A percentile compares a stretch with the other conserved stretches of the same genome.
Evolutionary conservation across 192 early-diverging fungal genomes (phyloP).

Genomic region (Podila verticillata): DNA sequence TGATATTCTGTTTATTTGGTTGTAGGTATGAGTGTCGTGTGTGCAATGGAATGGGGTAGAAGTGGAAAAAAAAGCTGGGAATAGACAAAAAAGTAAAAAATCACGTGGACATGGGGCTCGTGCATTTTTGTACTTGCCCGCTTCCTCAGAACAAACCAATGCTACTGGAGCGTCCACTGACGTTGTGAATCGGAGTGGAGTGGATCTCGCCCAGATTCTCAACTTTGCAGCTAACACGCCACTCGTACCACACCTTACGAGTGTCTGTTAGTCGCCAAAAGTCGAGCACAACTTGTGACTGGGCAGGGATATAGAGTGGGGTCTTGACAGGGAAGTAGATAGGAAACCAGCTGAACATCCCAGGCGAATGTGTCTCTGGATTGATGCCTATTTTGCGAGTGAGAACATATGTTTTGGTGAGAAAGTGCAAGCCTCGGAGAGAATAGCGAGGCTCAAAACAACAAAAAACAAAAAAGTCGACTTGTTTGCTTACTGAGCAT

Average conservation of each 20-base stretch:
- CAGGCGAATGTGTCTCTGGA: conserved; percentile 87
- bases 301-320: conserved; percentile 75
- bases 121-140: no score
- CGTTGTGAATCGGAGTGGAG: conserved; percentile 71
- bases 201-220: conserved; percentile 44
- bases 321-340: conserved; percentile 90
- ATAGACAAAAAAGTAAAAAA: not conserved
- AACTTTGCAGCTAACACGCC: conserved; percentile 66
- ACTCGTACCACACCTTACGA: conserved; percentile 98
- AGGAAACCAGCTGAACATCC: conserved; percentile 99
- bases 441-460: not conserved
- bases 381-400: conserved; percentile 71
- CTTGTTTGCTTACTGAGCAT: conserved; percentile 54
- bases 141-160: conserved; percentile 63
- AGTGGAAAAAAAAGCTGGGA: not conserved
- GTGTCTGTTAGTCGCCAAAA: conserved; percentile 88
- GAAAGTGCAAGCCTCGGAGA: not conserved
- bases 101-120: not conserved
- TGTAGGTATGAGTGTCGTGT: no score
- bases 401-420: not conserved
- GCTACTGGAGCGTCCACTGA: conserved; percentile 76
- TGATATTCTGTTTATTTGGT: no score
- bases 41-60: no score
- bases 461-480: not conserved
- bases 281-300: conserved; percentile 68